Evolutionary conservation across 2,329 filamentous ascomycete species (phyloP), one percentile per base, ranked within the genome.

Genomic region (Juglanconis juglandina): DNA sequence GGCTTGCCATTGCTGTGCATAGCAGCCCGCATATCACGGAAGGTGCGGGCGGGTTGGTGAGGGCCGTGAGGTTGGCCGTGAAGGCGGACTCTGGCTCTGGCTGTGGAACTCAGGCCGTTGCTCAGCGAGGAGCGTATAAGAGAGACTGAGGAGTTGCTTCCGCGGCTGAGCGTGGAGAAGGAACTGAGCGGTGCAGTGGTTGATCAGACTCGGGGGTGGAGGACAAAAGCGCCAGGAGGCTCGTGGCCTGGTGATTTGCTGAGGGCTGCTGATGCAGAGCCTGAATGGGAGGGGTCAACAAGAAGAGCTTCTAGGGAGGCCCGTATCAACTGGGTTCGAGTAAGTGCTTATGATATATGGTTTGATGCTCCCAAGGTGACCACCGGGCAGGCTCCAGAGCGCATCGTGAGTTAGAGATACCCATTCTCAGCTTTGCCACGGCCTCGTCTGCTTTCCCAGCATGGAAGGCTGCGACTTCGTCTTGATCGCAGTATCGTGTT

Each of bases 1-100:
- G 73, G 74, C 66, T 69, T 13, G 71, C 73, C 32, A 70, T 76
- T 42, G 67, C 72, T 9, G 17, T 76, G 41, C 74, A 76, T 59
- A 70, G 70, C 2, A 74, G 68, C 49, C 65, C 68, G 0, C 73
- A 73, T 0, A 72, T 76, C 37, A 73, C 73, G 2, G 73, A 76
- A 64, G 69, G 72, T 6, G 69, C 75, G 37, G 69, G 71, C 56
- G 67, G 73, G 10, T 65, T 73, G 6, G 66, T 72, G 2, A 65
- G 72, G 7, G 65, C 71, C 10, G 58, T 76, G 13, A 61, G 73
- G 10, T 62, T 71, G 5, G 72, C 64, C 14, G 72, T 75, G 41
- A 64, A 66, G 53, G 64, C 65, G 7, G 74, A 76, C 58, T 76
- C 76, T 59, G 65, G 66, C 2, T 54, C 47, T 32, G 53, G 50